These are phyloP conservation scores for Mucor saturninus DNA, from an alignment of 371 early-diverging fungal genomes.

Conservation along the genomic window DNA sequence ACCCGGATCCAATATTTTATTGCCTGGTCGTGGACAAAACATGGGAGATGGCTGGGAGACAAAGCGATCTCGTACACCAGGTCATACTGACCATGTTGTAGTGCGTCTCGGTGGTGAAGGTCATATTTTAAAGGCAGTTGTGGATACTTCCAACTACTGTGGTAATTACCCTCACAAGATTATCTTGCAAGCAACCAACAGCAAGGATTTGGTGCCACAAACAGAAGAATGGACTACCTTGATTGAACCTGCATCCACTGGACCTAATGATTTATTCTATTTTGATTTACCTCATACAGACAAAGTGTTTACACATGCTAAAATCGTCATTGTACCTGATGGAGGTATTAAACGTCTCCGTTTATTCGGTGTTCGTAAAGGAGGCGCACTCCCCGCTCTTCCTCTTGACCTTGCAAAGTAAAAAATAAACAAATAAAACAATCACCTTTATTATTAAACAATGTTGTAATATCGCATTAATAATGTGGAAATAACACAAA, in stretches of 20 bases:
- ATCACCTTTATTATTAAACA: conserved; percentile 11
- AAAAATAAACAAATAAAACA: too few relatives aligned
- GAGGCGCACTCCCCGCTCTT: conserved; percentile 38
- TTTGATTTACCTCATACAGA: conserved; percentile 65
- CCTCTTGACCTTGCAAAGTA: conserved; percentile 35
- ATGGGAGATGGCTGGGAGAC: conserved; percentile 86
- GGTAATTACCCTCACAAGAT: conserved; percentile 88
- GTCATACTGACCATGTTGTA: conserved; percentile 76
- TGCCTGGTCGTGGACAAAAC: conserved; percentile 75
- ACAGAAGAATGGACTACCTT: conserved; percentile 58
- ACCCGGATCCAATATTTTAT: conserved; percentile 74
- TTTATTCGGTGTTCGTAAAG: conserved; percentile 48
- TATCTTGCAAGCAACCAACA: conserved; percentile 58
- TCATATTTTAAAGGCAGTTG: conserved; percentile 70
- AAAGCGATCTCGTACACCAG: conserved; percentile 68
- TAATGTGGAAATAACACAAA: conserved; percentile 33
- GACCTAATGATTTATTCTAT: conserved; percentile 71
- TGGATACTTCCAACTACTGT: conserved; percentile 87
- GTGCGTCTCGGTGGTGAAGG: conserved; percentile 81
- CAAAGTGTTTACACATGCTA: conserved; percentile 66
- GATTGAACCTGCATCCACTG: conserved; percentile 44
- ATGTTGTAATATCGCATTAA: conserved; percentile 37
- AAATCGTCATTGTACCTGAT: conserved; percentile 72
- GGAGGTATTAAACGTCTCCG: conserved; percentile 83
- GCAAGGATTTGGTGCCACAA: conserved; percentile 49